These are phyloP conservation scores for Globisporangium ultimum DNA, from an alignment of 352 stramenopile genomes.

Conservation along the genomic window DNA sequence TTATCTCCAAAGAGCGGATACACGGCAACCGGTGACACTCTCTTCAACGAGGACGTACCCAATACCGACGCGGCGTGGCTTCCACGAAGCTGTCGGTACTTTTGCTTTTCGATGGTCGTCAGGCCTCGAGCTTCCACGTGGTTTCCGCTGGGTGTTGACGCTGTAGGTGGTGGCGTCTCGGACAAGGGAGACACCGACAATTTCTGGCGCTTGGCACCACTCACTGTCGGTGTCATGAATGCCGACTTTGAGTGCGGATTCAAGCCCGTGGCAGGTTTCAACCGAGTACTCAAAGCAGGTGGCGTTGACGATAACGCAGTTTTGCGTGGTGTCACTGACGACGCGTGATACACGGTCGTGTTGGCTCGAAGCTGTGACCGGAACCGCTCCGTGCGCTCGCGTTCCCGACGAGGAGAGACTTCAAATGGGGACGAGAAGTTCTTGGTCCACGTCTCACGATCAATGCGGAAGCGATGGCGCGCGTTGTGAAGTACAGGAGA, in stretches of 20 bases:
- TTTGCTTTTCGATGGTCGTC: neutral
- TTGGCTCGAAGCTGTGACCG: conserved; percentile 39
- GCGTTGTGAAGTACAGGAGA: conserved; percentile 52
- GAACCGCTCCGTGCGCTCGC: conserved; percentile 48
- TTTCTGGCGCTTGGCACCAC: conserved; percentile 12
- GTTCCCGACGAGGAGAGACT: conserved; percentile 42
- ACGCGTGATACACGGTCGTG: conserved; percentile 7
- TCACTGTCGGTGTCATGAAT: conserved; percentile 12
- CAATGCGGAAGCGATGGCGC: conserved; percentile 59
- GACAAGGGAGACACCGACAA: conserved; percentile 25
- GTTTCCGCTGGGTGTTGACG: neutral
- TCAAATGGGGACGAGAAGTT: conserved; percentile 72
- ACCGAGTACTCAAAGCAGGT: conserved; percentile 13
- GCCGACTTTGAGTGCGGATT: neutral
- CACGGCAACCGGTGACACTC: conserved; percentile 36
- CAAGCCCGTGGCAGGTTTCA: conserved; percentile 11
- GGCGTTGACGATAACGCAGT: neutral
- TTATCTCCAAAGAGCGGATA: conserved; percentile 67
- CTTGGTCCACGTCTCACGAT: conserved; percentile 61
- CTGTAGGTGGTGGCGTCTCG: conserved; percentile 14
- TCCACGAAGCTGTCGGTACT: neutral
- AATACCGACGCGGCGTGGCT: neutral
- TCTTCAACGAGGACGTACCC: conserved; percentile 3
- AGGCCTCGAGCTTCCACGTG: neutral
- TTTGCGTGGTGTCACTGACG: conserved; percentile 4